Evolutionary conservation across 2,329 filamentous ascomycete genomes (phyloP), one percentile per base, ranked within the genome.

Genomic region (Fusarium drepaniforme): DNA sequence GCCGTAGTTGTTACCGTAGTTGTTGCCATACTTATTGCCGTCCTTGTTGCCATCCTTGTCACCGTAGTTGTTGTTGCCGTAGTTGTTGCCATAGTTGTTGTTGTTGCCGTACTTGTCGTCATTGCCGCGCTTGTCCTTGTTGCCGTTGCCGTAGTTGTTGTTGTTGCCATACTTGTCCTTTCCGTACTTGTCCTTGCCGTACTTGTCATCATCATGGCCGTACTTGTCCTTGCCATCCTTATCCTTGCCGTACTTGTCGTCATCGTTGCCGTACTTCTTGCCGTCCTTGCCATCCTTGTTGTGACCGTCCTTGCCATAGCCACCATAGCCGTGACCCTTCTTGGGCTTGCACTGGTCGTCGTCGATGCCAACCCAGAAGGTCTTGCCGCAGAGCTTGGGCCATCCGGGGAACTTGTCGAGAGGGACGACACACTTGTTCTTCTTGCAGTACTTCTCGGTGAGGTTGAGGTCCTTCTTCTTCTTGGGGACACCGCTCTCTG

Each of bases 401-500:
- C 70, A 77, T 8, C 73, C 71, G 21, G 67, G 62, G 3, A 77
- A 30, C 57, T 77, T 61, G 40, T 74, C 42, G 21, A 77, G 28
- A 23, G 76, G 76, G 28, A 78, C 63, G 13, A 21, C 37, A 37
- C 75, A 78, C 58, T 67, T 71, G 70, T 77, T 64, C 15, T 65
- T 62, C 18, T 68, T 42, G 67, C 75, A 78, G 63, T 71, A 75
- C 49, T 38, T 28, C 18, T 53, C 8, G 69, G 66, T 70, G 73
- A 62, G 67, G 72, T 75, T 76, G 64, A 76, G 74, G 6, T 76
- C 37, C 28, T 66, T 30, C 63, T 70, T 65, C 38, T 72, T 28
- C 56, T 67, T 67, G 49, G 64, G 62, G 13, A 56, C 58, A 11
- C 56, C 37, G 2, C 61, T 18, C 40, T 70, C 56, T 16, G 64